These are phyloP conservation scores for Flagelloscypha sp. DNA, from an alignment of 768 basidiomycete genomes.

Conservation along the genomic window DNA sequence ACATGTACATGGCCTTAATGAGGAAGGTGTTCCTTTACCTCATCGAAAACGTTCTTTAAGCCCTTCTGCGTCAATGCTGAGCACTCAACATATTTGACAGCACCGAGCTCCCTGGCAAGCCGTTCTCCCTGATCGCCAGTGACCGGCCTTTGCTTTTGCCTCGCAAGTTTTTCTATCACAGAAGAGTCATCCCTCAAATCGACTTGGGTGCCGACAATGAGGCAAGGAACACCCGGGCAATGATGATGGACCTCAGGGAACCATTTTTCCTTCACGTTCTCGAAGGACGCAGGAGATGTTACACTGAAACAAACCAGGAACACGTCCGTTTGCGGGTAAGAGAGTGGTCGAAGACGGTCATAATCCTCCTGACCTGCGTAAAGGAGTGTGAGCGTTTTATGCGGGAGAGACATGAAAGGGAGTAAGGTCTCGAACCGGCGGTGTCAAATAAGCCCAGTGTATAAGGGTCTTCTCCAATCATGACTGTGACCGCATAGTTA, in stretches of 20 bases:
- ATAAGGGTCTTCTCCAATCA: slow-evolving; percentile 99
- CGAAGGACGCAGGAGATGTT: slow-evolving; percentile 95
- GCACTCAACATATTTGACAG: slow-evolving; percentile 99
- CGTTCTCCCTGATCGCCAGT: slow-evolving; percentile 82
- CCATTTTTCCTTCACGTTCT: slow-evolving; percentile 99
- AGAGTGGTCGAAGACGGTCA: slow-evolving; percentile 95
- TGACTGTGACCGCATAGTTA: slow-evolving; percentile 99
- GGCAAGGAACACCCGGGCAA: slow-evolving; percentile 97
- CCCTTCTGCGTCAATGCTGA: slow-evolving; percentile 99
- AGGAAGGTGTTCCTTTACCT: slow-evolving; percentile 49
- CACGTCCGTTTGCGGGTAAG: slow-evolving; percentile 99
- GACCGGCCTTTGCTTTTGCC: slow-evolving; percentile 96
- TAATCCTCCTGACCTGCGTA: slow-evolving; percentile 98
- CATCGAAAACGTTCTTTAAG: slow-evolving; percentile 99
- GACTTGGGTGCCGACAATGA: slow-evolving; percentile 97
- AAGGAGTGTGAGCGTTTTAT: slow-evolving; percentile 8
- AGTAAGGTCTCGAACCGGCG: slow-evolving; percentile 60
- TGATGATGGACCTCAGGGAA: slow-evolving; percentile 99
- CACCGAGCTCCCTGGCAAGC: slow-evolving; percentile 94
- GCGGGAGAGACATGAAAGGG: slow-evolving; percentile 5
- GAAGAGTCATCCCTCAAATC: slow-evolving; percentile 91
- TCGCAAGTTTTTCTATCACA: slow-evolving; percentile 89
- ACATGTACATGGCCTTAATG: slow-evolving; percentile 6
- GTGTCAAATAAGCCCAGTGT: slow-evolving; percentile 98
- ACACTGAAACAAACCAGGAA: slow-evolving; percentile 99